These are phyloP conservation scores for Aspergillus clavatus DNA, from an alignment of 2,329 filamentous ascomycete genomes.

Conservation along the genomic window DNA sequence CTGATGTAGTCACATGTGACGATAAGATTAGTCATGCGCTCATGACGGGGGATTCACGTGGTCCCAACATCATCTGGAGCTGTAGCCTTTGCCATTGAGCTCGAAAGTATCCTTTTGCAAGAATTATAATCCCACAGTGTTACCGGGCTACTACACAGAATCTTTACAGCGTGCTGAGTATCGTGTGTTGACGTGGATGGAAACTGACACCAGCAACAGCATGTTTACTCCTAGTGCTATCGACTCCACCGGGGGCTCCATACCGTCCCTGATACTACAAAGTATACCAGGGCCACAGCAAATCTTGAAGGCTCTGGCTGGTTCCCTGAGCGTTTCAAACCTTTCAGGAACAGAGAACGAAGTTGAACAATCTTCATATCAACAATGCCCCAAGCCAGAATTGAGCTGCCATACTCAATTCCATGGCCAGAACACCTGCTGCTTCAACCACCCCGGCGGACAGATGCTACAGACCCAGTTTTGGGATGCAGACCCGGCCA, in stretches of 20 bases:
- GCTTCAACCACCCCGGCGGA: constrained; percentile 68
- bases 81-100: background rate
- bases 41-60: constrained; percentile 8
- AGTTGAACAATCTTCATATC: constrained; percentile 10
- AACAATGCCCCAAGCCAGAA: constrained; percentile 34
- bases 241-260: constrained; percentile 7
- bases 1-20: constrained; percentile 4
- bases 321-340: constrained; percentile 27
- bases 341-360: constrained; percentile 10
- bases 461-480: constrained; percentile 71
- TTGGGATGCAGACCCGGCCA: constrained; percentile 64
- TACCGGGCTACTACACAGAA: no score
- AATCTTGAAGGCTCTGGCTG: constrained; percentile 30
- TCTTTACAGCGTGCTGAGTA: background rate
- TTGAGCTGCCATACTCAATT: constrained; percentile 63
- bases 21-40: background rate
- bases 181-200: background rate
- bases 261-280: constrained; percentile 12
- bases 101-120: background rate
- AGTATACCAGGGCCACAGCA: constrained; percentile 32
- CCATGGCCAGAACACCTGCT: constrained; percentile 61
- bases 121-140: no score
- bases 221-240: constrained; percentile 3
- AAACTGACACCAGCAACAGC: background rate
- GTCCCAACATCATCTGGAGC: background rate